Evolutionary conservation across 2,329 filamentous ascomycete species (phyloP).

Genomic region (Alternaria tenuissima): DNA sequence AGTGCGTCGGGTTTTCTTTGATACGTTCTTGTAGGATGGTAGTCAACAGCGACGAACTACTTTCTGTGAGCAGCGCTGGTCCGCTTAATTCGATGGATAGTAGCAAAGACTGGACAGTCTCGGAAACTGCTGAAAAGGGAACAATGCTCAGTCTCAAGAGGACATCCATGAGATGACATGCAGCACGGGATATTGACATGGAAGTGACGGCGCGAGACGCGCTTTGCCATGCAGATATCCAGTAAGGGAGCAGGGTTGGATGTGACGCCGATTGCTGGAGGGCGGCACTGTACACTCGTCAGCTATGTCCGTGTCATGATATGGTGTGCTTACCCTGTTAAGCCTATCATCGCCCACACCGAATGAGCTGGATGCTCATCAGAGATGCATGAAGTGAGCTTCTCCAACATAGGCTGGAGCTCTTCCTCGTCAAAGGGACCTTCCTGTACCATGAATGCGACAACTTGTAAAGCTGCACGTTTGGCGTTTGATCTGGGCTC

Average conservation of each 20-base stretch:
- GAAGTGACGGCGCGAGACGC: conserved; percentile 75
- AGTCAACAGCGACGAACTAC: conserved; percentile 76
- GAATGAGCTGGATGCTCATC: conserved; percentile 71
- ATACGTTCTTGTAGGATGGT: conserved; percentile 72
- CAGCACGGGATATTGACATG: conserved; percentile 75
- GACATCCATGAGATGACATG: conserved; percentile 74
- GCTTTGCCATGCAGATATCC: conserved; percentile 80
- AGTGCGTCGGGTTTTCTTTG: conserved; percentile 72
- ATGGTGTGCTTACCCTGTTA: conserved; percentile 70
- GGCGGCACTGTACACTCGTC: conserved; percentile 33
- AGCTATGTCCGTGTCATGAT: conserved; percentile 2
- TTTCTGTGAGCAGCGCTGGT: conserved; percentile 79
- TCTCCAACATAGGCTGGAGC: conserved; percentile 64
- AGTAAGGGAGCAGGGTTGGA: conserved; percentile 57
- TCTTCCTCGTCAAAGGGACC: conserved; percentile 57
- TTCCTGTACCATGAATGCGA: conserved; percentile 59
- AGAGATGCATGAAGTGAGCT: conserved; percentile 66
- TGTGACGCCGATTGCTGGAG: conserved; percentile 38
- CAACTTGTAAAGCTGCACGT: conserved; percentile 62
- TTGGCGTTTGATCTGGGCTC: conserved; percentile 49
- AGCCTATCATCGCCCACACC: conserved; percentile 86
- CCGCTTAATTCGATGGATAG: conserved; percentile 82
- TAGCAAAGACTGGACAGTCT: conserved; percentile 76
- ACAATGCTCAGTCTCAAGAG: conserved; percentile 74
- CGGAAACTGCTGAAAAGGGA: conserved; percentile 70